Evolutionary conservation across 352 stramenopile species (phyloP).

Genomic region (Elongisporangium undulatum): DNA sequence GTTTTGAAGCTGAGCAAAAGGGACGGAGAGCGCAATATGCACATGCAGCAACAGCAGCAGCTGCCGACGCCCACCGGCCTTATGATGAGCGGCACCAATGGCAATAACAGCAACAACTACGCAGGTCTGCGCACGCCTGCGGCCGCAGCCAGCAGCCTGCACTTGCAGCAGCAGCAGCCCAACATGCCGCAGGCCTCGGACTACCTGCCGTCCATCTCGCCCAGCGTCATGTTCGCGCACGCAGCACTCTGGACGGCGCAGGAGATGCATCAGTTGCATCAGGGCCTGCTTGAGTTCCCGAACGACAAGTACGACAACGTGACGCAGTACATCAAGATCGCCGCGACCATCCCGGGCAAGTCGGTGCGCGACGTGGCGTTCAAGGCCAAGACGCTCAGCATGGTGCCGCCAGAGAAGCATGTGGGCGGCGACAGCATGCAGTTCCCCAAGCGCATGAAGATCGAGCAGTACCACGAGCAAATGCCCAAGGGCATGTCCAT

Average conservation of each 20-base stretch:
- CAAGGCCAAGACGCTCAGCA: slow-evolving; percentile 39
- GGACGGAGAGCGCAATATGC: background rate
- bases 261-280: slow-evolving; percentile 62
- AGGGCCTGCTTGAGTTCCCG: slow-evolving; percentile 50
- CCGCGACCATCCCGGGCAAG: slow-evolving; percentile 56
- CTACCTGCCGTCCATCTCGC: slow-evolving; percentile 52
- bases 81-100: slow-evolving; percentile 4
- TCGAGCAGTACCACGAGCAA: slow-evolving; percentile 39
- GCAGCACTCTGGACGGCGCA: slow-evolving; percentile 50
- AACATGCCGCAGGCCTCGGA: slow-evolving; percentile 14
- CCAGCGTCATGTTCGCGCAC: slow-evolving; percentile 48
- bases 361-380: slow-evolving; percentile 75
- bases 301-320: slow-evolving; percentile 66
- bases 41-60: background rate
- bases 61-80: slow-evolving; percentile 1
- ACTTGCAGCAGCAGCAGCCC: slow-evolving; percentile 19
- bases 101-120: slow-evolving; percentile 2
- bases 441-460: slow-evolving; percentile 58
- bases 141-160: slow-evolving; percentile 8
- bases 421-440: slow-evolving; percentile 13
- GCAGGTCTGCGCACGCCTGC: slow-evolving; percentile 4
- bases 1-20: background rate
- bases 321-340: slow-evolving; percentile 84
- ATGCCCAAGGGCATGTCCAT: slow-evolving; percentile 5
- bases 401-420: slow-evolving; percentile 12